phyloP scores from a whole-genome alignment of 495 filamentous ascomycete genomes.

The Penicillium mononematosum region DNA sequence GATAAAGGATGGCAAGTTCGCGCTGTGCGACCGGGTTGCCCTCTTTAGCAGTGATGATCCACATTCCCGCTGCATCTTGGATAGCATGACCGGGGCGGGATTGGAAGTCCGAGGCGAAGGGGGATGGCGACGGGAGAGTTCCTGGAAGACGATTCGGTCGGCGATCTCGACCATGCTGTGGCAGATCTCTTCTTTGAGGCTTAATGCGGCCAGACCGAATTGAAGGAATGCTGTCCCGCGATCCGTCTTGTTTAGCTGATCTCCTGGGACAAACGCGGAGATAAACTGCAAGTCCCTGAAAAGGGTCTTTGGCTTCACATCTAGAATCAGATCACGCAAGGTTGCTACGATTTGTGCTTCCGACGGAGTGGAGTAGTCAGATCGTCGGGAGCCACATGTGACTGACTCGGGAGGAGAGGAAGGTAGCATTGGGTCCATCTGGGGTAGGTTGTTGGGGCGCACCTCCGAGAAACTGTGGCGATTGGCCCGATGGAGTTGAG shows the following conservation, averaged over 20 bases:
- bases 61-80: constrained; percentile 85
- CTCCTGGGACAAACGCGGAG: constrained; percentile 81
- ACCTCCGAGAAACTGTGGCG: constrained; percentile 42
- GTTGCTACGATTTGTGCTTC: constrained; percentile 70
- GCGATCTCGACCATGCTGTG: constrained; percentile 82
- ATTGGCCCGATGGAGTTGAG: constrained; percentile 20
- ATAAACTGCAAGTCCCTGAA: constrained; percentile 97
- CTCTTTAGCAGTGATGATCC: constrained; percentile 92
- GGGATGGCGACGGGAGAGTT: constrained; percentile 45
- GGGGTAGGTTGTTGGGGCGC: constrained; percentile 14
- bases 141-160: constrained; percentile 47
- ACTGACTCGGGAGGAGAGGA: constrained; percentile 37
- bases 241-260: constrained; percentile 79
- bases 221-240: constrained; percentile 94
- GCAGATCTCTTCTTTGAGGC: constrained; percentile 86
- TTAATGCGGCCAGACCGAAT: constrained; percentile 80
- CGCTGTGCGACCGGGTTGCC: constrained; percentile 89
- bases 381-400: constrained; percentile 38
- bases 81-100: constrained; percentile 52
- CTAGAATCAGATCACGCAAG: constrained; percentile 72
- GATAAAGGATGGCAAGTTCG: constrained; percentile 90
- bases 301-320: constrained; percentile 81
- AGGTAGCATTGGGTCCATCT: constrained; percentile 21
- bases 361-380: constrained; percentile 41
- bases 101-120: constrained; percentile 37